Evolutionary conservation across 202 grass and related monocot species (phyloP), one percentile per base, ranked within the genome.

Genomic region (Miscanthus sacchariflorus): DNA sequence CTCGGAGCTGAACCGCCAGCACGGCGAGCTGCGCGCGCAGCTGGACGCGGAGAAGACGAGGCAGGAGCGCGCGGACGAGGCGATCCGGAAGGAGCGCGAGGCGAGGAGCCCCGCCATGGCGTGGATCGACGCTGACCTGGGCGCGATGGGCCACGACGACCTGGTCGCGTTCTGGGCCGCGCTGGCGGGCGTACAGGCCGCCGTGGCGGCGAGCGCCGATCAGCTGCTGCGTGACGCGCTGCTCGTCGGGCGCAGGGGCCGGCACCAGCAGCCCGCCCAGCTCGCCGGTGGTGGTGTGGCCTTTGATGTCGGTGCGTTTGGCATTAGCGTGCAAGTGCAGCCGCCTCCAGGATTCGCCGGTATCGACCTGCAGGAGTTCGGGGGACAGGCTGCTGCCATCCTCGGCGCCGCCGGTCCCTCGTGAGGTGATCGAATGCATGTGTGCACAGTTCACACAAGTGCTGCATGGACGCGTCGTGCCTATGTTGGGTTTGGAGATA

Each of bases 1-100:
- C 0, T 45, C 82, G 15, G 70, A 84, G 70, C 82, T 84, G 54
- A 84, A 84, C 70, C 82, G 54, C 54, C 82, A 84, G 54, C 59
- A 84, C 25, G 82, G 82, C 82, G 70, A 84, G 40, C 82, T 84
- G 24, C 82, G 56, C 11, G 39, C 39, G 82, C 54, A 46, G 82
- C 70, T 75, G 38, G 82, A 84, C 24, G 24, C 39, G 10, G 82
- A 84, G 82, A 75, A 84, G 82, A 12, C 6, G 54, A 72, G 82
- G 82, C 82, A 84, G 70, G 70, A 84, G 70, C 82, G 54, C 39
- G 56, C 82, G 3, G 82, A 65, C 54, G 82, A 84, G 82, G 42
- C 70, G 1, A 30, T 21, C 25, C 38, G 54, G 15, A 84, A 74
- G 54, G 70, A 84, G 54, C 70, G 71, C 70, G 82, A 40, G 2